phyloP scores from a whole-genome alignment of 2,329 filamentous ascomycete genomes.

The Leptodontidium sp. region DNA sequence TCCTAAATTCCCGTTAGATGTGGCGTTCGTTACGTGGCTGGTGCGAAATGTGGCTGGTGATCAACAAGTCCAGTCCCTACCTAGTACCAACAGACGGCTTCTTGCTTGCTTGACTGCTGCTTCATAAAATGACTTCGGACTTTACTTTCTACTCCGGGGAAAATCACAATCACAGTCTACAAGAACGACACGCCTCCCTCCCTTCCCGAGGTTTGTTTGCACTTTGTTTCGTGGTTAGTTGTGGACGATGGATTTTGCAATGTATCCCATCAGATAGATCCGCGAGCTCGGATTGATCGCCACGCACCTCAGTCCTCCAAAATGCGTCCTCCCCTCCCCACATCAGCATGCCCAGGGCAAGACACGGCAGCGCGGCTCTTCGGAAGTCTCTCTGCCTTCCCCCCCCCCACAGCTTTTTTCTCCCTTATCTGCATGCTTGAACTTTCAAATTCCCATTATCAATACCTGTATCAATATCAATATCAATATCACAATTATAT shows the following conservation, averaged over 20 bases:
- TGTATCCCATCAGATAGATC: neutral
- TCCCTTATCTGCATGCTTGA: neutral
- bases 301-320: neutral
- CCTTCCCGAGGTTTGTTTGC: neutral
- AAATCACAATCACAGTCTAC: constrained; percentile 21
- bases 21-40: constrained; percentile 27
- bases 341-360: neutral
- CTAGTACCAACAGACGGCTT: neutral
- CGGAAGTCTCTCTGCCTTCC: neutral
- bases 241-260: neutral
- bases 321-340: neutral
- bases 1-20: constrained; percentile 12
- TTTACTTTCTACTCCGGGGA: neutral
- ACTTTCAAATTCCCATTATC: neutral
- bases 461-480: neutral
- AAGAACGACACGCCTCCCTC: constrained; percentile 20
- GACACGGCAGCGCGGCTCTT: neutral
- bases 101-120: neutral
- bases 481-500: neutral
- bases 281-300: neutral
- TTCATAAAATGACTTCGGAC: too few relatives aligned
- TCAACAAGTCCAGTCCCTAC: constrained; percentile 13
- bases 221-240: neutral
- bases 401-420: neutral
- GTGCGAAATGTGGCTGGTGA: neutral